Evolutionary conservation across 179 eudicot genomes (phyloP).

Genomic region (Gypsophila paniculata): DNA sequence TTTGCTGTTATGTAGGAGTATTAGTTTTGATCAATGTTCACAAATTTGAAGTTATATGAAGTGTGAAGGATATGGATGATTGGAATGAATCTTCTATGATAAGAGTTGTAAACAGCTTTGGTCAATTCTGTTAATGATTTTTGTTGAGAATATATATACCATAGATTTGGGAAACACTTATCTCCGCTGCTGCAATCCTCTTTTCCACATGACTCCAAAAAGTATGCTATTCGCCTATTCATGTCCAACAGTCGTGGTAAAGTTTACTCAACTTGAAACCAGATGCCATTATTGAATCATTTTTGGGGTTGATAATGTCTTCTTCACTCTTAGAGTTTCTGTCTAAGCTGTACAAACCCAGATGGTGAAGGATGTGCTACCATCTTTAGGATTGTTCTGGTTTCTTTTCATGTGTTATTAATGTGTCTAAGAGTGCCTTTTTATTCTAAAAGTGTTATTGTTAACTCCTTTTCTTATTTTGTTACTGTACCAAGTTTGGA

Average conservation of each 20-base stretch:
- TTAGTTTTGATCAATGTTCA: too few relatives aligned
- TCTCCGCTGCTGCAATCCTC: neutral
- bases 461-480: conserved; percentile 1
- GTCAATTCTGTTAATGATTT: neutral
- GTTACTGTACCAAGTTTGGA: neutral
- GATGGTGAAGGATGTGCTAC: neutral
- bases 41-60: neutral
- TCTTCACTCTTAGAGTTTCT: neutral
- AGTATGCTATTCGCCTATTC: too few relatives aligned
- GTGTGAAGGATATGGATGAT: neutral
- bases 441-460: neutral
- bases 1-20: too few relatives aligned
- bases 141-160: neutral
- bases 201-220: neutral
- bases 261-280: neutral
- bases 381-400: neutral
- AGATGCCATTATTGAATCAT: neutral
- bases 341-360: neutral
- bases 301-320: neutral
- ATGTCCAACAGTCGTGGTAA: too few relatives aligned
- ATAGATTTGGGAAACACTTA: neutral
- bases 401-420: neutral
- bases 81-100: neutral
- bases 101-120: too few relatives aligned
- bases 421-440: conserved; percentile 2